These are phyloP conservation scores for Oryza australiensis DNA, from an alignment of 176 grass and related monocot species.

Conservation along the genomic window DNA sequence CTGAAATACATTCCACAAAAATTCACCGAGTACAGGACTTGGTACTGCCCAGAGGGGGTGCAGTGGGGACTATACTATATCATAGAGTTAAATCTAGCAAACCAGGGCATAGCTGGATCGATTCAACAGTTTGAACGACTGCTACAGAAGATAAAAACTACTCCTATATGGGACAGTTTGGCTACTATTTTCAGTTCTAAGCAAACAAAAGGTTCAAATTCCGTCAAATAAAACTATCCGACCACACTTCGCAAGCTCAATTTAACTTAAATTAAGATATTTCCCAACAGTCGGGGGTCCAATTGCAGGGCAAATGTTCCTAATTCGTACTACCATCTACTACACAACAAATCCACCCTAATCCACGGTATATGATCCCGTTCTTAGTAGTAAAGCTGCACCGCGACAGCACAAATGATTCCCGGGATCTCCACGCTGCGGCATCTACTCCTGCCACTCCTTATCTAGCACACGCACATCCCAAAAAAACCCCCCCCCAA, in stretches of 20 bases:
- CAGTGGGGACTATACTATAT: neutral
- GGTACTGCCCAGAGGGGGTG: neutral
- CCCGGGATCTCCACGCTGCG: neutral
- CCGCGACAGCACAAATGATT: neutral
- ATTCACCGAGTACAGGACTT: neutral
- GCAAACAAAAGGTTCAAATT: neutral
- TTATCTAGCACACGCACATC: neutral
- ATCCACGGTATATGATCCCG: neutral
- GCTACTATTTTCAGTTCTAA: constrained; percentile 2
- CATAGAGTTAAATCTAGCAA: neutral
- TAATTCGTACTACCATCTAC: neutral
- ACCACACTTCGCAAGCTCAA: neutral
- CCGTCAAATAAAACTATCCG: neutral
- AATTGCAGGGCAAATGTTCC: neutral
- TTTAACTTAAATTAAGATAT: neutral
- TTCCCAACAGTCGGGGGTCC: neutral
- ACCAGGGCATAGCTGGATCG: neutral
- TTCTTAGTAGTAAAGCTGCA: neutral
- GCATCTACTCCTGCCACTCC: neutral
- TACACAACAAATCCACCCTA: neutral
- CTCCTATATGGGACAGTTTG: neutral
- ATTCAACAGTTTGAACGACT: neutral
- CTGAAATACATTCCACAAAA: neutral
- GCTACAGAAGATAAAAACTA: neutral
- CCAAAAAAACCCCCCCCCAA: neutral